Evolutionary conservation across 768 basidiomycete species (phyloP).

Genomic region (Scleroderma bovista): DNA sequence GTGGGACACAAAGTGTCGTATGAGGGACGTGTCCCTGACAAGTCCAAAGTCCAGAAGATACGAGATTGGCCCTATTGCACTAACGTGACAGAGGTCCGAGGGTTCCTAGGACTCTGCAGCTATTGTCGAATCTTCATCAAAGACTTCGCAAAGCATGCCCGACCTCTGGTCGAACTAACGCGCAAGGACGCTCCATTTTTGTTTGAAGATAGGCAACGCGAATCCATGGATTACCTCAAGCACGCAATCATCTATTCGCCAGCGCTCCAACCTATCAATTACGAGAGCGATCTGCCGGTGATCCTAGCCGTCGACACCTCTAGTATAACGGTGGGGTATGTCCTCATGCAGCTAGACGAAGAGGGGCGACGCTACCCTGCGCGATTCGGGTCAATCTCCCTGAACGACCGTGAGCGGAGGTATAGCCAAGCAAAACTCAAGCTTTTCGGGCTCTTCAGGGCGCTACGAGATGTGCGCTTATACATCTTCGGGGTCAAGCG

Average conservation of each 20-base stretch:
- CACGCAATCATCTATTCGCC: slow-evolving; percentile 10
- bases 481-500: neutral
- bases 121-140: slow-evolving; percentile 27
- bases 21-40: slow-evolving; percentile 28
- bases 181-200: slow-evolving; percentile 23
- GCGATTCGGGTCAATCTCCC: slow-evolving; percentile 33
- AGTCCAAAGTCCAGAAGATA: slow-evolving; percentile 23
- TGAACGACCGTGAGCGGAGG: slow-evolving; percentile 21
- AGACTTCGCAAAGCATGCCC: slow-evolving; percentile 15
- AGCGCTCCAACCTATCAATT: neutral
- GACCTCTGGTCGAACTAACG: slow-evolving; percentile 22
- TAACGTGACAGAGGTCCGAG: slow-evolving; percentile 10
- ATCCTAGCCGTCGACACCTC: slow-evolving; percentile 21
- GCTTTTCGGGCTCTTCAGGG: slow-evolving; percentile 5
- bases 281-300: neutral
- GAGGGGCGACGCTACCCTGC: slow-evolving; percentile 17
- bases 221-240: neutral
- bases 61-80: slow-evolving; percentile 23
- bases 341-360: slow-evolving; percentile 10
- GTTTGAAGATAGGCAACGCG: slow-evolving; percentile 6
- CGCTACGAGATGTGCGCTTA: neutral
- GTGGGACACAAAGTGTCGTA: slow-evolving; percentile 36
- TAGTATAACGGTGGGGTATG: slow-evolving; percentile 30
- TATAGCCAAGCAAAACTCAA: slow-evolving; percentile 24
- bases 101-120: slow-evolving; percentile 26